Percentiles rank a stretch among this genome's conserved stretches.
Evolutionary conservation across 2,329 filamentous ascomycete genomes (phyloP).

Genomic region (Aspergillus alliaceus): DNA sequence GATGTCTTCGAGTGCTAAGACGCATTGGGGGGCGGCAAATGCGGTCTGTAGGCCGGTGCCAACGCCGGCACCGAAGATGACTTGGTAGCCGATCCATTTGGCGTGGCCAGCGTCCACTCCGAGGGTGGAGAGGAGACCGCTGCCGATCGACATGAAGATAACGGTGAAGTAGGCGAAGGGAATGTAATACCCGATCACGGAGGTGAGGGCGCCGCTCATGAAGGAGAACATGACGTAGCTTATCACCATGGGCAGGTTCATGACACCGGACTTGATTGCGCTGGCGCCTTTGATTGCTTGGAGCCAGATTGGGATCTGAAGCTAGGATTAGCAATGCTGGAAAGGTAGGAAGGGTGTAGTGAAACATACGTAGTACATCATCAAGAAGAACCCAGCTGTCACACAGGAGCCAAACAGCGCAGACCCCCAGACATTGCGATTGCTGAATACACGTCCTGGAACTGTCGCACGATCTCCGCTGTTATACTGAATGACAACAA

Average conservation of each 20-base stretch:
- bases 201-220: not conserved
- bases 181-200: conserved; percentile 1
- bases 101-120: not conserved
- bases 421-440: conserved; percentile 2
- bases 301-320: conserved; percentile 6
- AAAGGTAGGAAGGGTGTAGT: not conserved
- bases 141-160: conserved; percentile 1
- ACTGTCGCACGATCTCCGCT: conserved; percentile 2
- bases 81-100: conserved; percentile 16
- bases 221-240: not conserved
- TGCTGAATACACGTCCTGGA: not conserved
- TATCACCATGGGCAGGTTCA: conserved; percentile 1
- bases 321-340: not conserved
- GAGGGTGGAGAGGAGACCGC: conserved; percentile 2
- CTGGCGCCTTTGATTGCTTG: conserved; percentile 4
- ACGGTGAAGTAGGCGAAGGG: conserved; percentile 3
- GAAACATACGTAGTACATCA: conserved; percentile 3
- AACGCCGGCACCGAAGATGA: conserved; percentile 10
- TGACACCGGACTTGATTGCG: not conserved
- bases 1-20: conserved; percentile 6
- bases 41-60: conserved; percentile 9
- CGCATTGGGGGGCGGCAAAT: conserved; percentile 1
- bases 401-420: not conserved
- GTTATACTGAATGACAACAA: conserved; percentile 24
- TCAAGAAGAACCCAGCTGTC: not conserved